Percentiles rank a stretch among this genome's conserved stretches.
phyloP scores from a whole-genome alignment of 1,139 yeast species.

The Geotrichum europaeum region DNA sequence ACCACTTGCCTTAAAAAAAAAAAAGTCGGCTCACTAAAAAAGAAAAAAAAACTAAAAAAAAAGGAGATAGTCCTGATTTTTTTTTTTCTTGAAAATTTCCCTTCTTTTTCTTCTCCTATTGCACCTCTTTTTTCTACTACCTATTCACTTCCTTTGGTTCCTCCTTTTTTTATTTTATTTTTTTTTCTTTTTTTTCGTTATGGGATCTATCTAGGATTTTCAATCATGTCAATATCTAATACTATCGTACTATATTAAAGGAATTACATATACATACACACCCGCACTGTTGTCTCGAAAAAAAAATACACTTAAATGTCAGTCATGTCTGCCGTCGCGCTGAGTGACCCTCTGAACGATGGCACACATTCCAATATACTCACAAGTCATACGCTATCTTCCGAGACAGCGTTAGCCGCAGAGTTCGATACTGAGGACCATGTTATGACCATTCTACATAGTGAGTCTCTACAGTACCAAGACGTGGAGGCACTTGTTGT shows the following conservation, averaged over 20 bases:
- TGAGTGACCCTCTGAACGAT: not conserved
- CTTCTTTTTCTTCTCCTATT: no score
- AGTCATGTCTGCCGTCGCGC: not conserved
- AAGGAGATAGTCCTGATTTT: not conserved
- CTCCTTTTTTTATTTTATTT: not conserved
- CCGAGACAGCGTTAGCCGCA: not conserved
- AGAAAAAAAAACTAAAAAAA: no score
- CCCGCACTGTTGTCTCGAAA: not conserved
- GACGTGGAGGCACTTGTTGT: conserved; percentile 28
- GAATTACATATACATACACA: not conserved
- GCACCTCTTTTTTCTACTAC: not conserved
- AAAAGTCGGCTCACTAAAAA: no score
- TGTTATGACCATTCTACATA: conserved; percentile 27
- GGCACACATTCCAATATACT: not conserved
- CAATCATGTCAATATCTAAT: not conserved
- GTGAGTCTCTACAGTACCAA: conserved; percentile 21
- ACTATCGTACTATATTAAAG: not conserved
- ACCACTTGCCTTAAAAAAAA: no score
- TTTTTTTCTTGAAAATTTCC: no score
- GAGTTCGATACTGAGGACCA: conserved; percentile 24
- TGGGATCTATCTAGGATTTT: not conserved
- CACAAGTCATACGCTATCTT: not conserved
- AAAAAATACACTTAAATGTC: not conserved
- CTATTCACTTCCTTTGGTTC: not conserved
- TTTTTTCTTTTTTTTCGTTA: not conserved